phyloP scores from a whole-genome alignment of 2,329 filamentous ascomycete genomes.

The Pseudogymnoascus sp. region DNA sequence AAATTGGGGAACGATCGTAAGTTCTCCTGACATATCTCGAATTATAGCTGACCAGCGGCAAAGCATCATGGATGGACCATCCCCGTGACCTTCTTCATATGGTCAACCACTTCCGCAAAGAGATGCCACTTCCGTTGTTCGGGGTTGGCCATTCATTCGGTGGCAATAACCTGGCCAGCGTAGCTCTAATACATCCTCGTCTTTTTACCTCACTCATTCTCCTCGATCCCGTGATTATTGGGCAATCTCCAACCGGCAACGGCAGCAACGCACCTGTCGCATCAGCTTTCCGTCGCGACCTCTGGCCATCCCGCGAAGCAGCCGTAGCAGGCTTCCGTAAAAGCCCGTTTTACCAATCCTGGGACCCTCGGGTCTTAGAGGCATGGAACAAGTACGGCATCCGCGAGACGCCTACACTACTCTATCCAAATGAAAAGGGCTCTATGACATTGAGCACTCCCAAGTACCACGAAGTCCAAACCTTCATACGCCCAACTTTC shows the following conservation, averaged over 20 bases:
- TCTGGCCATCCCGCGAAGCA: slow-evolving; percentile 67
- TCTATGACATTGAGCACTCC: slow-evolving; percentile 69
- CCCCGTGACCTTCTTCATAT: slow-evolving; percentile 75
- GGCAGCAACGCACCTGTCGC: slow-evolving; percentile 41
- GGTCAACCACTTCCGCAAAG: slow-evolving; percentile 69
- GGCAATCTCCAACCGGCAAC: slow-evolving; percentile 34
- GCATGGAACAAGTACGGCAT: slow-evolving; percentile 65
- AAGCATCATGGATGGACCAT: slow-evolving; percentile 80
- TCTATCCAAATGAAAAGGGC: slow-evolving; percentile 40
- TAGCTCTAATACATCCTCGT: slow-evolving; percentile 70
- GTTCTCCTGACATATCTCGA: slow-evolving; percentile 25
- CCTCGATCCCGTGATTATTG: slow-evolving; percentile 73
- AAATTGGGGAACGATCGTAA: slow-evolving; percentile 75
- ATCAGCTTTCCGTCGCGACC: slow-evolving; percentile 65
- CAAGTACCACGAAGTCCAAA: slow-evolving; percentile 81
- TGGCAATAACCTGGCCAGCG: slow-evolving; percentile 60
- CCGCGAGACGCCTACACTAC: slow-evolving; percentile 57
- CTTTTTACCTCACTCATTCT: slow-evolving; percentile 67
- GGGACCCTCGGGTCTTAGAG: slow-evolving; percentile 74
- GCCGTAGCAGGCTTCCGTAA: slow-evolving; percentile 59
- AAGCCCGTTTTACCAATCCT: slow-evolving; percentile 68
- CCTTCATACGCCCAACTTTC: slow-evolving; percentile 57
- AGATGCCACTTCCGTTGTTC: slow-evolving; percentile 71
- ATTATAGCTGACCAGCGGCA: slow-evolving; percentile 13
- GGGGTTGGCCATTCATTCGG: slow-evolving; percentile 89